Evolutionary conservation across 1,139 yeast species (phyloP), one percentile per base, ranked within the genome.

Genomic region (Lipomyces yarrowii): DNA sequence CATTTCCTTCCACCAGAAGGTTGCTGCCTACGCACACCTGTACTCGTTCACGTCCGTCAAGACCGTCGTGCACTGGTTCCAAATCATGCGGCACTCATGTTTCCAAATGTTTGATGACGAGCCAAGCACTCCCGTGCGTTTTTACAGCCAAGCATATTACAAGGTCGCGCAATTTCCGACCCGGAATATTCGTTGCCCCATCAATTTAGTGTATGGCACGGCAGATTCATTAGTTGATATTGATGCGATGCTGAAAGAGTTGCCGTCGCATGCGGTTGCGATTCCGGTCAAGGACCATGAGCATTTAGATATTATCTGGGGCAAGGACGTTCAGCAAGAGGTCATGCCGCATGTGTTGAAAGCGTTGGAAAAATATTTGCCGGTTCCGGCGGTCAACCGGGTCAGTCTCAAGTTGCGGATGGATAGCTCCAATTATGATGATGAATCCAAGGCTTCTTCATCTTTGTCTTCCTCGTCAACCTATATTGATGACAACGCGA

Each of bases 21-120:
- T 87, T 63, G 84, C 90, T 39, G 84, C 91, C 52, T 93, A 90
- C 77, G 86, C 91, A 32, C 97, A 93, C 77, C 80, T 93, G 63
- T 93, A 92, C 78, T 90, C 96, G 1, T 90, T 96, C 33, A 91
- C 98, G 0, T 88, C 96, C 3, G 98, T 92, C 57, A 93, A 93
- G 77, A 86, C 91, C 32, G 94, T 91, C 60, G 98, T 92, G 48
- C 98, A 93, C 78, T 93, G 98, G 98, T 93, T 93, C 76, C 98
- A 93, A 78, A 91, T 93, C 65, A 89, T 93, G 70, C 82, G 90
- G 58, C 82, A 90, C n/a, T 86, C 86, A 56, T 85, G 86, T 62
- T 92, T 93, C 76, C 97, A 91, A 77, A 89, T 93, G 96, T 93
- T 87, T 77, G 93, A 89, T 73, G 97, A 91, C 68, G 80, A 78